These are phyloP conservation scores for Nemania diffusa DNA, from an alignment of 2,329 filamentous ascomycete genomes.

Conservation along the genomic window DNA sequence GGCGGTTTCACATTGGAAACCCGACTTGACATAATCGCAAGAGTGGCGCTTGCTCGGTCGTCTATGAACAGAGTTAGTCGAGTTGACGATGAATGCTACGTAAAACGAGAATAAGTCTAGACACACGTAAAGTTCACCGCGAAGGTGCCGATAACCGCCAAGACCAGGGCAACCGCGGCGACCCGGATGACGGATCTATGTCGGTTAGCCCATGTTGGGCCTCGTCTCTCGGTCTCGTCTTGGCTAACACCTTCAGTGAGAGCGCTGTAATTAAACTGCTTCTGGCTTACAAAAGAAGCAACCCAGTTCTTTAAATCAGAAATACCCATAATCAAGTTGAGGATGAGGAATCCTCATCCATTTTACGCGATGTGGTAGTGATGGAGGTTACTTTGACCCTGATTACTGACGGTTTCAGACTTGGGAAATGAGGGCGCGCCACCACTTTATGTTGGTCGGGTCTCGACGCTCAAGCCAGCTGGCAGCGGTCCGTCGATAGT, in stretches of 20 bases:
- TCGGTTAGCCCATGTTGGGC: constrained; percentile 37
- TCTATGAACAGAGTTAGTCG: constrained; percentile 23
- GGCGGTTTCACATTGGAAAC: constrained; percentile 70
- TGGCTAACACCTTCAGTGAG: constrained; percentile 39
- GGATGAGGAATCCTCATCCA: constrained; percentile 5
- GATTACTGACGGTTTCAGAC: background rate
- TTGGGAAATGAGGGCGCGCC: constrained; percentile 11
- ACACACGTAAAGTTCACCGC: constrained; percentile 43
- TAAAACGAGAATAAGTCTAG: background rate
- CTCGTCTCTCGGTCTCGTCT: constrained; percentile 32
- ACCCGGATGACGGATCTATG: constrained; percentile 38
- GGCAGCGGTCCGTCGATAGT: constrained; percentile 18
- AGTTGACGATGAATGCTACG: background rate
- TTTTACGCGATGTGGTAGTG: constrained; percentile 8
- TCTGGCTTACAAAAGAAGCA: constrained; percentile 31
- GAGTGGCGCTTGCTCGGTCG: constrained; percentile 42
- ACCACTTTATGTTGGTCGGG: constrained; percentile 12
- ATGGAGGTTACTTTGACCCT: too few relatives aligned
- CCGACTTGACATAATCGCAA: constrained; percentile 65
- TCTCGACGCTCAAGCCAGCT: constrained; percentile 19
- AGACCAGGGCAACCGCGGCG: constrained; percentile 36
- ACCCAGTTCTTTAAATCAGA: constrained; percentile 39
- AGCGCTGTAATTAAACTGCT: constrained; percentile 40
- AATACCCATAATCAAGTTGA: constrained; percentile 41
- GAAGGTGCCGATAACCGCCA: constrained; percentile 39